Conservation (phyloP, 2,329 filamentous ascomycete genomes). For the Alternaria dauci region DNA sequence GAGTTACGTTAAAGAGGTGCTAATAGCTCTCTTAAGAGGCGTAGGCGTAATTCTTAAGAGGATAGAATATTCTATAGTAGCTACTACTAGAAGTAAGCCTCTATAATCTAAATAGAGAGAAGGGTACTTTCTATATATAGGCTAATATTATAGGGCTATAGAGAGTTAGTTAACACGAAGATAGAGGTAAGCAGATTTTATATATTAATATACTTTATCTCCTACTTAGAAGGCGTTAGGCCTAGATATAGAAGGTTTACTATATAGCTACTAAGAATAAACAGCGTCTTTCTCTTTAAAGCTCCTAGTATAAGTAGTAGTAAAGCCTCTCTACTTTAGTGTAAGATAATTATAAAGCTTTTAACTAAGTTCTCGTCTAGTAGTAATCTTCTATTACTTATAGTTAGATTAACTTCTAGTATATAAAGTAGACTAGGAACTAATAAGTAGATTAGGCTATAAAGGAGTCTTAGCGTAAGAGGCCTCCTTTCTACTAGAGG, state of each 20-base stretch:
- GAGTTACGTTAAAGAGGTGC: constrained; percentile 3
- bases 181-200: background rate
- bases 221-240: constrained; percentile 2
- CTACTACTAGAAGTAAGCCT: background rate
- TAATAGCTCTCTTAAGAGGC: constrained; percentile 11
- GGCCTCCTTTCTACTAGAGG: constrained; percentile 6
- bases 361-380: background rate
- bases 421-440: constrained; percentile 3
- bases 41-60: constrained; percentile 6
- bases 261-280: background rate
- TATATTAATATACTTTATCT: constrained; percentile 7
- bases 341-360: background rate
- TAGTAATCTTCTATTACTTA: background rate
- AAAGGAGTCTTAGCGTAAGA: constrained; percentile 4
- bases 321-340: background rate
- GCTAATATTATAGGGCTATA: background rate
- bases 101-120: constrained; percentile 10
- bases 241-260: background rate
- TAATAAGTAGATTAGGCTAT: constrained; percentile 2
- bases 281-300: background rate
- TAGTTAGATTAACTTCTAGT: background rate
- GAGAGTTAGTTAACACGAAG: background rate
- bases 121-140: constrained; percentile 8
- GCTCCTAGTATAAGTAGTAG: background rate
- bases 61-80: background rate